A percentile compares a stretch with the other conserved stretches of the same genome.
phyloP scores from a whole-genome alignment of 768 basidiomycete genomes.

The Boletales sp. region DNA sequence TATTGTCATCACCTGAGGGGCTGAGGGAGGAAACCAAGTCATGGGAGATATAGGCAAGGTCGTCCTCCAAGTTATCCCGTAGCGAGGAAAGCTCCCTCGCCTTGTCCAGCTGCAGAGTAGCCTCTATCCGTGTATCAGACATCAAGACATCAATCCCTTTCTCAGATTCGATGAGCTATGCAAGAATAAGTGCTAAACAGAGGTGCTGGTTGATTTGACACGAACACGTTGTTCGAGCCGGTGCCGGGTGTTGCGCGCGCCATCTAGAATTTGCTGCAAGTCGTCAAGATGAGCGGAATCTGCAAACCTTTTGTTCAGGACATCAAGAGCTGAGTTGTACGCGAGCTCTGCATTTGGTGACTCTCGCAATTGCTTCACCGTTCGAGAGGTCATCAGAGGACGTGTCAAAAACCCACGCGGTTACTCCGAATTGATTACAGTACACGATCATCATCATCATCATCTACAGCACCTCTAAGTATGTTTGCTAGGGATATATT shows the following conservation, averaged over 20 bases:
- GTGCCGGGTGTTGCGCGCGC: slow-evolving; percentile 39
- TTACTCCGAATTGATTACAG: too few species aligned
- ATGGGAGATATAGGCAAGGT: slow-evolving; percentile 62
- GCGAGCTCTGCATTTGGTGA: slow-evolving; percentile 45
- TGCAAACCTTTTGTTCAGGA: slow-evolving; percentile 45
- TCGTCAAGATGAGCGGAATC: slow-evolving; percentile 50
- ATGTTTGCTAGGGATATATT: too few species aligned
- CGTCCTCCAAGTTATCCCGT: slow-evolving; percentile 75
- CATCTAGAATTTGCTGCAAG: slow-evolving; percentile 42
- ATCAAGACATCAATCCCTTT: slow-evolving; percentile 45
- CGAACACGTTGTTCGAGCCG: slow-evolving; percentile 46
- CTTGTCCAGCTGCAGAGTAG: slow-evolving; percentile 49
- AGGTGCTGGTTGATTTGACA: slow-evolving; percentile 13
- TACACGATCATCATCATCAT: too few species aligned
- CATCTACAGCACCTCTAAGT: too few species aligned
- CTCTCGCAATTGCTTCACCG: slow-evolving; percentile 46
- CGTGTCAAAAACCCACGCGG: neutral
- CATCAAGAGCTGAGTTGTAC: slow-evolving; percentile 30
- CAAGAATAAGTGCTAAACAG: slow-evolving; percentile 26
- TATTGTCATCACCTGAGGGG: slow-evolving; percentile 41
- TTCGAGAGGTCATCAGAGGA: slow-evolving; percentile 36
- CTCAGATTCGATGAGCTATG: slow-evolving; percentile 58
- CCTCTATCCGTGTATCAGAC: slow-evolving; percentile 43
- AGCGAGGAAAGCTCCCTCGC: slow-evolving; percentile 75
- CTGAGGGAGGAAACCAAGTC: slow-evolving; percentile 57